A percentile compares a stretch with the other conserved stretches of the same genome.
Evolutionary conservation across 192 early-diverging fungal genomes (phyloP).

Genomic region (Coemansia asiatica): DNA sequence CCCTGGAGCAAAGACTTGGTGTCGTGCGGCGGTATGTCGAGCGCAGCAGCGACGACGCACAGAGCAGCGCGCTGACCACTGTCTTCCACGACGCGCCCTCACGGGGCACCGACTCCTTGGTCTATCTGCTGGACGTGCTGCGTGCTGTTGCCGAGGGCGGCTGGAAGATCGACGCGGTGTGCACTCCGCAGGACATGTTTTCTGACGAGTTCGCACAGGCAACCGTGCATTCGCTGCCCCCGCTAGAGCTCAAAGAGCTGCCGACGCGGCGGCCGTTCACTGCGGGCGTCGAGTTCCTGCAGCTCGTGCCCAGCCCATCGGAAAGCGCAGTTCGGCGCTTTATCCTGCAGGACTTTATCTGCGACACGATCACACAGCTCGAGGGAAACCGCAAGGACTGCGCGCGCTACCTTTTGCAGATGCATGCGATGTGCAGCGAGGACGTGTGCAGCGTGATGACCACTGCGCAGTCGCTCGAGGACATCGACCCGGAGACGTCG

Average conservation of each 20-base stretch:
- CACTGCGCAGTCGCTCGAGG: conserved; percentile 29
- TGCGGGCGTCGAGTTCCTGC: conserved; percentile 36
- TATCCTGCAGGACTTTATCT: conserved; percentile 77
- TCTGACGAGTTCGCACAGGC: conserved; percentile 39
- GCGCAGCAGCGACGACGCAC: conserved; percentile 5
- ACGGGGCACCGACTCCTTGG: conserved; percentile 32
- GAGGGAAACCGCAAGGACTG: conserved; percentile 94
- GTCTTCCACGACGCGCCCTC: conserved; percentile 41
- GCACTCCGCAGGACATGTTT: conserved; percentile 44
- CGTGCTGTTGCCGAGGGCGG: conserved; percentile 23
- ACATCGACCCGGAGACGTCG: conserved; percentile 35
- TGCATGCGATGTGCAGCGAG: conserved; percentile 60
- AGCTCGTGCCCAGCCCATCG: conserved; percentile 43
- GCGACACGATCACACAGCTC: conserved; percentile 79
- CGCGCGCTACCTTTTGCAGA: conserved; percentile 68
- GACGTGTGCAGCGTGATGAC: conserved; percentile 51
- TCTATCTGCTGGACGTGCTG: conserved; percentile 32
- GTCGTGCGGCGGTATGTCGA: conserved; percentile 35
- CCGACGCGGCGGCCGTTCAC: not conserved
- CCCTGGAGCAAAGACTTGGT: conserved; percentile 26
- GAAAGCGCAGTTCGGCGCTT: conserved; percentile 37
- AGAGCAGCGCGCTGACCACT: conserved; percentile 23
- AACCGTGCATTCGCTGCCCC: conserved; percentile 40
- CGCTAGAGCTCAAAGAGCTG: conserved; percentile 19
- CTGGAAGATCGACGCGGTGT: conserved; percentile 46